Evolutionary conservation across 2,329 filamentous ascomycete species (phyloP).

Genomic region (Zasmidium angulare): DNA sequence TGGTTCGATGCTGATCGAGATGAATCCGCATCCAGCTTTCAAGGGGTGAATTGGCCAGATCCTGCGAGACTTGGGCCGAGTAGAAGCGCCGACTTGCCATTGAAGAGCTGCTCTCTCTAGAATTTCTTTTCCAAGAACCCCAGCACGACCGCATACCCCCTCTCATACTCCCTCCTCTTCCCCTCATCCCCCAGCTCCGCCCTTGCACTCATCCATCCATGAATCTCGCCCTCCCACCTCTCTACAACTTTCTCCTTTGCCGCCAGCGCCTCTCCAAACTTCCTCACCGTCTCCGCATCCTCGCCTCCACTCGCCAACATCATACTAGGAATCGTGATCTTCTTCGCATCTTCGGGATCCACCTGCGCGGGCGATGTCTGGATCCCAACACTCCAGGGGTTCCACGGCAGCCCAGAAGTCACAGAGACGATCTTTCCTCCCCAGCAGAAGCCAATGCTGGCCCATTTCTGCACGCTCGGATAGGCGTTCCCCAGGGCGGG

Average conservation of each 20-base stretch:
- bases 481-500: slow-evolving; percentile 1
- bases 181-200: slow-evolving; percentile 41
- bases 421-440: slow-evolving; percentile 16
- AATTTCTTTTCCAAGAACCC: slow-evolving; percentile 47
- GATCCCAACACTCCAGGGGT: slow-evolving; percentile 8
- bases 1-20: too few species aligned
- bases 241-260: slow-evolving; percentile 42
- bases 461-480: slow-evolving; percentile 8
- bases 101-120: slow-evolving; percentile 31
- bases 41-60: too few species aligned
- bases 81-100: too few species aligned
- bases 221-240: slow-evolving; percentile 45
- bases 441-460: slow-evolving; percentile 16
- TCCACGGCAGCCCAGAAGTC: slow-evolving; percentile 2
- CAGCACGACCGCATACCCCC: slow-evolving; percentile 44
- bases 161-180: slow-evolving; percentile 45
- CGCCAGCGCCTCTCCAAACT: slow-evolving; percentile 41
- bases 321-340: slow-evolving; percentile 12
- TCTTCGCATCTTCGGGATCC: slow-evolving; percentile 13
- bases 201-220: slow-evolving; percentile 46
- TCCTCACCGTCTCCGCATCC: slow-evolving; percentile 30
- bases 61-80: too few species aligned
- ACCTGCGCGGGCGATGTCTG: slow-evolving; percentile 10
- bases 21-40: too few species aligned
- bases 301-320: slow-evolving; percentile 17